Base-by-base conservation (phyloP, 2,329 filamentous ascomycete genomes). In the Ophiostoma piceae region DNA sequence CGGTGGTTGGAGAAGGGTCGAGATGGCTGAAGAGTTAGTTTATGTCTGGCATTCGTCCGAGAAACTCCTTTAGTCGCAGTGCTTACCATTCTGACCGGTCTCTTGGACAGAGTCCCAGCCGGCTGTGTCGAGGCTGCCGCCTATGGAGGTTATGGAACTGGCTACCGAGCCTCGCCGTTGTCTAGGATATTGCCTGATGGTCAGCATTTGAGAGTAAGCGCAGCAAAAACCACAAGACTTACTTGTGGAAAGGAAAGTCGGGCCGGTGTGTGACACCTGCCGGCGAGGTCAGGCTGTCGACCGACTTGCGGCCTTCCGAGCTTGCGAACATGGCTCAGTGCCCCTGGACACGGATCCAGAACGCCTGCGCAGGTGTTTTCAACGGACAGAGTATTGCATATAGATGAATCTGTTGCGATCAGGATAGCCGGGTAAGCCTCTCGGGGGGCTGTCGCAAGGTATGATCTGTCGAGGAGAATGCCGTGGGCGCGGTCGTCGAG, bases 1-100 rank as follows among this genome's bases (percentile, higher is more conserved):
- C 3, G 94, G 92, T 37, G 92, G 90, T 76, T 96, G 92, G 3
- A 98, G 85, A n/a, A 98, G 85, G 1, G 92, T 96, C 9, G 94
- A 97, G 75, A 98, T 98, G 72, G 95, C 91, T 92, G 73, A 14
- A 1, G 14, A 11, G 51, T 68, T 35, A 67, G 62, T 41, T 19
- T 19, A 29, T 29, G 26, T 29, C 26, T 29, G 26, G 26, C 26
- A 29, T n/a, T 29, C 9, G 4, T 11, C 32, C 4, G n/a, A 26
- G 19, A 16, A 6, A 41, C 2, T 1, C 3, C 6, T 16, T 6
- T 1, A 22, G 62, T 22, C 12, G 35, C 68, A 6, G 7, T n/a
- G 77, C 78, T 39, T 78, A 91, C 90, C 93, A 85, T 97, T 97
- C 75, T 94, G 91, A 12, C 90, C 88, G n/a, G 88, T 87, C 79